These are phyloP conservation scores for Umbelopsis sp. DNA, from an alignment of 192 early-diverging fungal species.

Conservation along the genomic window DNA sequence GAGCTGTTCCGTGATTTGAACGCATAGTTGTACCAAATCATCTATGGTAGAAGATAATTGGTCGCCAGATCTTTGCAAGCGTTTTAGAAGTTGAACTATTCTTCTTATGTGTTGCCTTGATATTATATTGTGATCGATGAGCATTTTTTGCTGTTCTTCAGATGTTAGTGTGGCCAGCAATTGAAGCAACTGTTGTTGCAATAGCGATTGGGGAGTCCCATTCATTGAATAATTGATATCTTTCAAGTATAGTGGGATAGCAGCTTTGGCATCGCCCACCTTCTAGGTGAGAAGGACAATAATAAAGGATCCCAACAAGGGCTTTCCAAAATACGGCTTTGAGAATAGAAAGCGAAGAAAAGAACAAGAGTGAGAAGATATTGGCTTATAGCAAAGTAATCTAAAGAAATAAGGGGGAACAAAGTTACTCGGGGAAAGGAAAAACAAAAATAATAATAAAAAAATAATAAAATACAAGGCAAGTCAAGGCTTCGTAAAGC, in stretches of 20 bases:
- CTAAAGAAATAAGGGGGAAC: too few relatives aligned
- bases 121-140: background rate
- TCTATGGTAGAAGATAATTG: background rate
- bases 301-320: background rate
- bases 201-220: background rate
- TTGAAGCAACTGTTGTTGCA: background rate
- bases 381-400: background rate
- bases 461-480: slow-evolving; percentile 5
- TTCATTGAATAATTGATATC: background rate
- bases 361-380: background rate
- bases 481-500: background rate
- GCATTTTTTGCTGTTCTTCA: background rate
- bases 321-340: too few relatives aligned
- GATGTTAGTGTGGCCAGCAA: background rate
- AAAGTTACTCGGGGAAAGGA: background rate
- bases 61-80: background rate
- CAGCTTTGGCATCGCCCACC: background rate
- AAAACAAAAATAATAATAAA: background rate
- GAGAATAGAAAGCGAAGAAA: background rate
- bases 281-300: background rate
- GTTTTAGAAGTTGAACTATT: background rate
- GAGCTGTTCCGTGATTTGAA: slow-evolving; percentile 3
- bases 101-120: background rate
- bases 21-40: slow-evolving; percentile 2
- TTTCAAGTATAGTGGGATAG: too few relatives aligned